Evolutionary conservation across 2,329 filamentous ascomycete genomes (phyloP).

Genomic region (Helicocarpus griseus): DNA sequence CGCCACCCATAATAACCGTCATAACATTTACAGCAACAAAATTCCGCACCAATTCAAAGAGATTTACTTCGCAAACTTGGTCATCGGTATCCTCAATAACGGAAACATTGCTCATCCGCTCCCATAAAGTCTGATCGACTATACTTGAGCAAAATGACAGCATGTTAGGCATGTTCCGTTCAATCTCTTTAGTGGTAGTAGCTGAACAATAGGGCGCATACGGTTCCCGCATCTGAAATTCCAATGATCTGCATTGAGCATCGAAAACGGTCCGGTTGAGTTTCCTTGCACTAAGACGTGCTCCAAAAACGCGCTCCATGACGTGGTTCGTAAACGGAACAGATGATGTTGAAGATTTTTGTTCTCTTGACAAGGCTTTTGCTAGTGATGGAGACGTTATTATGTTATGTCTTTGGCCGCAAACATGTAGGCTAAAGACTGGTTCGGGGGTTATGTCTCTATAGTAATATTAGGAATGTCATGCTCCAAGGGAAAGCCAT

Average conservation of each 20-base stretch:
- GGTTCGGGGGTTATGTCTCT: conserved; percentile 29
- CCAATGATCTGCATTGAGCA: conserved; percentile 28
- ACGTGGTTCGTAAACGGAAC: conserved; percentile 24
- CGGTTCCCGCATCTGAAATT: conserved; percentile 35
- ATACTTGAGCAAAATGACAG: conserved; percentile 50
- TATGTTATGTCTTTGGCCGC: conserved; percentile 41
- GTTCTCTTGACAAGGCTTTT: conserved; percentile 28
- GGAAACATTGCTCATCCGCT: conserved; percentile 41
- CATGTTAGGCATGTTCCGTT: conserved; percentile 43
- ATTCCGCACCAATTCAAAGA: conserved; percentile 45
- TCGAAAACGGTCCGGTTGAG: conserved; percentile 25
- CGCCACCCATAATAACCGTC: conserved; percentile 43
- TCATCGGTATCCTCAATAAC: conserved; percentile 26
- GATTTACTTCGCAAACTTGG: conserved; percentile 42
- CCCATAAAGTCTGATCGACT: conserved; percentile 55
- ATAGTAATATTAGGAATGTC: conserved; percentile 13
- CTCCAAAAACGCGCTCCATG: conserved; percentile 36
- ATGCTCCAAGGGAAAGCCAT: conserved; percentile 5
- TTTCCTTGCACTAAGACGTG: conserved; percentile 27
- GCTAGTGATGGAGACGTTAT: conserved; percentile 41
- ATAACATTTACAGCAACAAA: conserved; percentile 44
- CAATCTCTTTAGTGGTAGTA: conserved; percentile 28
- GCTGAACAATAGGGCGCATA: conserved; percentile 35
- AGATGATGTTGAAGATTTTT: conserved; percentile 18
- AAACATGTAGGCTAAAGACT: conserved; percentile 42